Base-by-base conservation (phyloP, 495 filamentous ascomycete genomes). In the Podospora anserina region DNA sequence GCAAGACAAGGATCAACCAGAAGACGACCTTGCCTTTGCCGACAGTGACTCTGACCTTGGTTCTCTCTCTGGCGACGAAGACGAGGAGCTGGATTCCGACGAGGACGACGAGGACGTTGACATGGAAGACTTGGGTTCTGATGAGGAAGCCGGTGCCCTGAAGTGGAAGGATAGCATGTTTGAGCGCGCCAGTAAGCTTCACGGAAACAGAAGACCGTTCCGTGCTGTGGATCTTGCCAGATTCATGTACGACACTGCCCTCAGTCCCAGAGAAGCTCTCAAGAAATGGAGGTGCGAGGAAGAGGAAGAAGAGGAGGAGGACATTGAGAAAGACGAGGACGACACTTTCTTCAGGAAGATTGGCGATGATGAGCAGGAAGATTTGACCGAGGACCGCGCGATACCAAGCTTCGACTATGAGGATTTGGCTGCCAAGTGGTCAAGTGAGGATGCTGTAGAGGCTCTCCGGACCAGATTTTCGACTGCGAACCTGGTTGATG, bases 21-120 rank as follows among this genome's bases (percentile, higher is more conserved):
- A 83, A 15, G 88, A 89, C 44, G 89, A 87, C 55, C 68, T 97
- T 70, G 90, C 87, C n/a, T 99, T 97, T 78, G 94, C 94, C 1
- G 94, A 98, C 73, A 95, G 91, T 73, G 95, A 99, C 75, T 97
- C 94, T 6, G 96, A 98, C 76, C 82, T 98, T 3, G 95, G 95
- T 15, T 97, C 95, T 16, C 79, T 97, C 49, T 96, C 85, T 3
- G 89, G 82, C 4, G 88, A 93, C 28, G 88, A 89, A 69, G 88
- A 81, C 3, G 88, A 93, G 28, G 88, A 89, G 69, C 87, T 80
- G 23, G 82, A 86, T 18, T 85, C 80, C 1, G 76, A 74, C 0
- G 80, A 80, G 2, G 73, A 70, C 2, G 86, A 86, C 28, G 85
- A 84, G 1, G 79, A 86, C 0, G 83, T 84, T 15, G 84, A 86